Evolutionary conservation across 805 yeast species (phyloP).

Genomic region (Torulaspora franciscae): DNA sequence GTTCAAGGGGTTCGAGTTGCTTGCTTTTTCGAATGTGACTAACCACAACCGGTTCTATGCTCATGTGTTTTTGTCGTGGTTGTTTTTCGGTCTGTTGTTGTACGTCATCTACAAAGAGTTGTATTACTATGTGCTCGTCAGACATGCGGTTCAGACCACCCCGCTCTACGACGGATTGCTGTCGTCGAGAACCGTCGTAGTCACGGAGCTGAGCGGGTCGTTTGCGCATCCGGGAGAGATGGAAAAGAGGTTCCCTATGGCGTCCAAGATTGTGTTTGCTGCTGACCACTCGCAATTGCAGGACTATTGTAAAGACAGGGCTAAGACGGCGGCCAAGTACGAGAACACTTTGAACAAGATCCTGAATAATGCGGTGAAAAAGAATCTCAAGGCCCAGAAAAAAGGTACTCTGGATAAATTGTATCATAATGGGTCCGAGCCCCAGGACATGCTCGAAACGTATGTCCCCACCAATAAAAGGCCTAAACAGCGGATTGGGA

Average conservation of each 20-base stretch:
- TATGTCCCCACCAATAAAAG: constrained; percentile 71
- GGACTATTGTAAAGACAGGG: constrained; percentile 56
- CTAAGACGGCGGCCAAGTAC: constrained; percentile 53
- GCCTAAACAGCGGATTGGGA: constrained; percentile 71
- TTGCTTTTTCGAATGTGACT: constrained; percentile 58
- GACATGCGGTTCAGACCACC: constrained; percentile 69
- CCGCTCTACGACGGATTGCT: constrained; percentile 66
- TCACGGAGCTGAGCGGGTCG: constrained; percentile 60
- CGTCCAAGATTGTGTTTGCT: constrained; percentile 56
- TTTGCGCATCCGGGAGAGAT: constrained; percentile 47
- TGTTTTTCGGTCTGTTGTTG: constrained; percentile 59
- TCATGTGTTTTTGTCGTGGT: constrained; percentile 72
- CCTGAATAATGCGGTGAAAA: constrained; percentile 53
- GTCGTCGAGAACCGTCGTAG: constrained; percentile 65
- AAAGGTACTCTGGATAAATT: constrained; percentile 44
- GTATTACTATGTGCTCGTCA: constrained; percentile 61
- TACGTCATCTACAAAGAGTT: constrained; percentile 70
- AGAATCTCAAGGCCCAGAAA: constrained; percentile 51
- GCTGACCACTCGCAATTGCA: constrained; percentile 55
- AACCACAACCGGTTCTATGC: constrained; percentile 65
- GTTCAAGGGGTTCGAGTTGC: constrained; percentile 54
- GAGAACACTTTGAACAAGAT: constrained; percentile 63
- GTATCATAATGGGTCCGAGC: constrained; percentile 41
- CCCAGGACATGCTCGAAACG: constrained; percentile 51
- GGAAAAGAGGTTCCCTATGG: constrained; percentile 57